These are phyloP conservation scores for Aspergillus ochraceus DNA, from an alignment of 2,329 filamentous ascomycete species.

Conservation along the genomic window DNA sequence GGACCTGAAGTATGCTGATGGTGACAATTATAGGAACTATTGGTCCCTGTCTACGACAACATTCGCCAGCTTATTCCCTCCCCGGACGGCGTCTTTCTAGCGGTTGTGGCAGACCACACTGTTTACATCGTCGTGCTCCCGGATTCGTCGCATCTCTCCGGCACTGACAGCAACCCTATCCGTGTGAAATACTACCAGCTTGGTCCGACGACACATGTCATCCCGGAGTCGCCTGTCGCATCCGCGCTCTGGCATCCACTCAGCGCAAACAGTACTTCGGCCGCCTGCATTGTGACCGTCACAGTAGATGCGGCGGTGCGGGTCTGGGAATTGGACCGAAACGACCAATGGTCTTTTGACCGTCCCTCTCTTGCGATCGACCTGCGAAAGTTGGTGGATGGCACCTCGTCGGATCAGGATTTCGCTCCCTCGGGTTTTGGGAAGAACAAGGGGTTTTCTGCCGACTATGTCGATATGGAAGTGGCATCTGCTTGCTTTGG, in stretches of 20 bases:
- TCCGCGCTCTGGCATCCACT: constrained; percentile 91
- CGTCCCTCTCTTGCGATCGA: constrained; percentile 81
- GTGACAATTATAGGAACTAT: constrained; percentile 61
- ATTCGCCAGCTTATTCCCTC: constrained; percentile 86
- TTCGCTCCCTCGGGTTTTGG: constrained; percentile 73
- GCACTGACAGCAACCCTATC: constrained; percentile 66
- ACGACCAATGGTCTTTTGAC: constrained; percentile 85
- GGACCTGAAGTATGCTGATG: not conserved
- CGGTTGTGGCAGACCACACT: constrained; percentile 82
- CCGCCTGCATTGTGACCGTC: constrained; percentile 80
- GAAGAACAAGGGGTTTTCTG: constrained; percentile 79
- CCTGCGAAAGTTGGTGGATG: constrained; percentile 83
- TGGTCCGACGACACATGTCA: constrained; percentile 89
- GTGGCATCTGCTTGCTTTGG: constrained; percentile 90
- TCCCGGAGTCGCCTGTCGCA: constrained; percentile 76
- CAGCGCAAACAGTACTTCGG: constrained; percentile 64
- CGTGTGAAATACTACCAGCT: constrained; percentile 85
- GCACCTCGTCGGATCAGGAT: constrained; percentile 77
- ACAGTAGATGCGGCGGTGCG: constrained; percentile 86
- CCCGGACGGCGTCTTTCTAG: constrained; percentile 76
- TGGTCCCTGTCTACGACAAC: constrained; percentile 73
- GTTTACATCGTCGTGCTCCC: constrained; percentile 86
- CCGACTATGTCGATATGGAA: constrained; percentile 90
- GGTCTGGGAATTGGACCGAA: constrained; percentile 84
- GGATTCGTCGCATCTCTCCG: constrained; percentile 72